Evolutionary conservation across 352 stramenopile genomes (phyloP), one percentile per base, ranked within the genome.

Genomic region (Aphanomyces cochlioides): DNA sequence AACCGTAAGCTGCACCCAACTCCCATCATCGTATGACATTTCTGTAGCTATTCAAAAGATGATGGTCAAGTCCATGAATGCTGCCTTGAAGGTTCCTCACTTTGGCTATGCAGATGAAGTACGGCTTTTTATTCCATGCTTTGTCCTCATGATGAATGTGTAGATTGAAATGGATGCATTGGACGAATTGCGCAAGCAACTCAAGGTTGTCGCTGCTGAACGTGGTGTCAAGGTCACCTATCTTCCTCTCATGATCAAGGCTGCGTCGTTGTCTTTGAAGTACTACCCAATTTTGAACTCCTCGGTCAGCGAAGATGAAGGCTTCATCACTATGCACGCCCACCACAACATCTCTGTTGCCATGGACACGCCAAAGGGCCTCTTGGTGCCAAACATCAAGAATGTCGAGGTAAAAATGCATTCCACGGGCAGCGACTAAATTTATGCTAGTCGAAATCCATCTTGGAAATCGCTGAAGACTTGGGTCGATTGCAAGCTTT

Each of bases 11-110:
- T 56, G 5, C 41, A 5, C 50, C 6, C 15, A 10, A 21, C 7
- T 57, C 19, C 8, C 21, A 41, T 41, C 4, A 66, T 15, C 13
- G 2, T 53, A 15, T n/a, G 13, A 19, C 13, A 15, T 53, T 64
- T 47, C 36, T 64, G 50, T 57, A 87, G 97, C 96, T 28, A 96
- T 99, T 47, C 91, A 98, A 78, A 97, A 98, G 69, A 91, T 98
- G 74, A 99, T 99, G 97, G 88, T 97, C 69, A 98, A 99, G 79
- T 96, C 84, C 12, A 99, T 99, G 97, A 98, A 90, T 19, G 88
- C 83, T 8, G 92, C 95, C 12, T 82, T 99, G 38, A 78, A 94
- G 73, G 89, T 99, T 67, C 97, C 97, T 2, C 97, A 99, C 78
- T 99, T 99, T 87, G 92, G 91, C 48, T 99, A 99, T 72, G 85